These are phyloP conservation scores for Botrytis pseudocinerea DNA, from an alignment of 2,329 filamentous ascomycete genomes.

Conservation along the genomic window DNA sequence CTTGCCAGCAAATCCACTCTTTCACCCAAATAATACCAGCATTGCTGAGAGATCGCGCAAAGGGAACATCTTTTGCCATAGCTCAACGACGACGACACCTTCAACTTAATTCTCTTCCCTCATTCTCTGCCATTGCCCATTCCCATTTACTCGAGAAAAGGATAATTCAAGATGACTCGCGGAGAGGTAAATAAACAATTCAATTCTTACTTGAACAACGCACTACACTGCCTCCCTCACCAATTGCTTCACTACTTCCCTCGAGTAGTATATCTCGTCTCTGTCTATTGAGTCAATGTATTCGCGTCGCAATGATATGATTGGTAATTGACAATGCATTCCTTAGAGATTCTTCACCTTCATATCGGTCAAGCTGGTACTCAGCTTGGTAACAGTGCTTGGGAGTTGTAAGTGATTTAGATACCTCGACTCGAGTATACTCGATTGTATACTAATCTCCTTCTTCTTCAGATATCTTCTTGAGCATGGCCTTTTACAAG, in stretches of 20 bases:
- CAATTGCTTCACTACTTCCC: neutral
- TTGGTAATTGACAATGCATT: constrained; percentile 15
- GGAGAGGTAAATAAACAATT: constrained; percentile 29
- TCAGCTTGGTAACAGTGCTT: constrained; percentile 68
- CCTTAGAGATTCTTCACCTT: constrained; percentile 60
- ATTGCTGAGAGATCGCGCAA: constrained; percentile 14
- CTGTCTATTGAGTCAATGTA: neutral
- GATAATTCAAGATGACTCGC: constrained; percentile 30
- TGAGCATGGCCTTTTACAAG: constrained; percentile 62
- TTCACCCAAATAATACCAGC: constrained; percentile 2
- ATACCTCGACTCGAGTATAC: constrained; percentile 14
- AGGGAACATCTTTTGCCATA: constrained; percentile 21
- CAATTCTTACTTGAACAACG: neutral
- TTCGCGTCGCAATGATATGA: constrained; percentile 18
- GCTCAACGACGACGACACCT: constrained; percentile 9
- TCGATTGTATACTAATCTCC: neutral
- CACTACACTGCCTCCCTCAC: neutral
- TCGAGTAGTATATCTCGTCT: neutral
- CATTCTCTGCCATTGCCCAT: neutral
- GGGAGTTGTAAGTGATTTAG: constrained; percentile 59
- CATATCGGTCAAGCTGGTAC: constrained; percentile 69
- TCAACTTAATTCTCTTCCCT: neutral
- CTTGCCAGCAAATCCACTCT: constrained; percentile 19
- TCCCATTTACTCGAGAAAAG: constrained; percentile 12
- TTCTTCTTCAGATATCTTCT: constrained; percentile 56